Percentiles rank a stretch among this genome's conserved stretches.
Conservation (phyloP, 768 basidiomycete species). For the Boletus rex-veris region DNA sequence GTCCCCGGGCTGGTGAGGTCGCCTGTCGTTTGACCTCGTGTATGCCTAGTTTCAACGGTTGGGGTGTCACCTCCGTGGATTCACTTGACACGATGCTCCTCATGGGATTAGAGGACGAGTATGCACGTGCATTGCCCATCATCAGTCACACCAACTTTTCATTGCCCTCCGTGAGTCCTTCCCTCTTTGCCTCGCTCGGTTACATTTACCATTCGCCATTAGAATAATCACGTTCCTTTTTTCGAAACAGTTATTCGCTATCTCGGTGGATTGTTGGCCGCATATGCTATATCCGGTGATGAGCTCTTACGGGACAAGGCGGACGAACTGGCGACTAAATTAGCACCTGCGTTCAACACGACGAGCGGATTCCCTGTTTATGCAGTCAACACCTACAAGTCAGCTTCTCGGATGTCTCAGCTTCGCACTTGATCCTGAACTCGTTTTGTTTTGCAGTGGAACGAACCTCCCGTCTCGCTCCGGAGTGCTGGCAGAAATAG, state of each 20-base stretch:
- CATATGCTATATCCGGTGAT: conserved; percentile 71
- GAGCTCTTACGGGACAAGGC: conserved; percentile 63
- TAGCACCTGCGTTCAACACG: conserved; percentile 72
- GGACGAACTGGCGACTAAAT: conserved; percentile 65
- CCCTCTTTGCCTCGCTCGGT: no score
- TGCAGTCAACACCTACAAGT: conserved; percentile 65
- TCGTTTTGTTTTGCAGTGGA: background rate
- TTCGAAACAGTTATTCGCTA: conserved; percentile 89
- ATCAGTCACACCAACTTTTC: conserved; percentile 49
- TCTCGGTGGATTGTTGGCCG: conserved; percentile 82
- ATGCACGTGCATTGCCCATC: conserved; percentile 53
- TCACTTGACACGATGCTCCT: conserved; percentile 83
- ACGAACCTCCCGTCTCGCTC: background rate
- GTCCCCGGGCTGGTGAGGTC: background rate
- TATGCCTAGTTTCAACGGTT: conserved; percentile 64
- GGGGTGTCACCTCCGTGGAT: conserved; percentile 76
- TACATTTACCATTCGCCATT: background rate
- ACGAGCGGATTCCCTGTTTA: conserved; percentile 66
- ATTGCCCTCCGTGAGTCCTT: conserved; percentile 36
- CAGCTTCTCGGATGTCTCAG: conserved; percentile 8
- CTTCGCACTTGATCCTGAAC: background rate
- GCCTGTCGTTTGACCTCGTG: background rate
- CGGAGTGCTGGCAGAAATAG: conserved; percentile 70
- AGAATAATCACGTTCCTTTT: conserved; percentile 44
- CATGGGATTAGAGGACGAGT: conserved; percentile 74